Base-by-base conservation (phyloP, 176 grass and related monocot genomes). In the Luzula sylvatica region DNA sequence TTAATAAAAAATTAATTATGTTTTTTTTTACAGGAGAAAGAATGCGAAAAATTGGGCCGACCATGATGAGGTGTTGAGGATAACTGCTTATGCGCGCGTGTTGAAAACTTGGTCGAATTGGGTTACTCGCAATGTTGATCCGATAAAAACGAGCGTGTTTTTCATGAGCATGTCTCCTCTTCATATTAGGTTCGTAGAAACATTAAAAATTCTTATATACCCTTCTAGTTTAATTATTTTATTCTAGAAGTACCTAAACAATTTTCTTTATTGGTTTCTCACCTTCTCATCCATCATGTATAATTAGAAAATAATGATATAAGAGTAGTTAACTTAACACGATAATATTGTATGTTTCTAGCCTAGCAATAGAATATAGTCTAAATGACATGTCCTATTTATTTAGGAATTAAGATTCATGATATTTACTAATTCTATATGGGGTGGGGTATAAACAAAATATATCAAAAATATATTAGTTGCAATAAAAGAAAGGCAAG, bases 121-220 rank as follows among this genome's bases (percentile, higher is more conserved):
- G 85, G 57, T 96, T 2, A 42, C 70, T 6, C 12, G 58, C 3
- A 96, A 82, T n/a, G 2, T 96, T 2, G 68, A 96, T 54, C 81
- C 81, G 0, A 66, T 46, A 2, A 46, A 32, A 49, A 74, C 81
- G 1, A 76, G 64, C 0, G 71, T 90, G 17, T 96, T 89, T 55
- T 96, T 96, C 71, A 75, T 86, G 78, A 82, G 84, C 14, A 96
- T 96, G 16, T 96, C 92, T 60, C 75, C 92, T 26, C 68, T 58
- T 59, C 92, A 96, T 55, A 23, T 70, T 56, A 96, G 68, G 92
- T 89, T 20, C 79, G 15, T 23, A 7, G 17, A 28, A 26, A 7
- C 24, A 50, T 25, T 46, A 46, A 23, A 44, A 0, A 54, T 13
- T 11, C 52, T 41, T 47, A 39, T 53, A 6, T 18, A n/a, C n/a